These are phyloP conservation scores for Acaromyces ingoldii DNA, from an alignment of 1,284 basidiomycete species.

Conservation along the genomic window DNA sequence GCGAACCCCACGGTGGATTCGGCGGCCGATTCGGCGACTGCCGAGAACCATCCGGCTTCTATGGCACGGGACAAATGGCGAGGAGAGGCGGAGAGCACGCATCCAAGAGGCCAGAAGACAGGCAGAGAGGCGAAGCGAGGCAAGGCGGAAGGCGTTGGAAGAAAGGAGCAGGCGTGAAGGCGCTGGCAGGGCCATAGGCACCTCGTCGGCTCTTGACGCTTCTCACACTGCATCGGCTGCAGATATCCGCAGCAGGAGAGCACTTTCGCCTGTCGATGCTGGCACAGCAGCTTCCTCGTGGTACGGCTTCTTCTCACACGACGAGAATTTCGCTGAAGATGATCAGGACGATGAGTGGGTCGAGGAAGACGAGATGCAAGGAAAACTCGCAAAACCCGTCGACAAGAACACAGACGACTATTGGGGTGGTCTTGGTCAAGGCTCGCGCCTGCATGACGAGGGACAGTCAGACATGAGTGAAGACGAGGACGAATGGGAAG, in stretches of 20 bases:
- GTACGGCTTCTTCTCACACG: constrained; percentile 4
- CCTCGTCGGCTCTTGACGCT: not conserved
- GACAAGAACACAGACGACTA: not conserved
- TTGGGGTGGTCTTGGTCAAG: not conserved
- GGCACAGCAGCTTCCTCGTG: not conserved
- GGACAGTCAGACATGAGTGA: too few relatives aligned
- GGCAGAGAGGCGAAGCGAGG: not conserved
- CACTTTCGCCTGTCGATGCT: not conserved
- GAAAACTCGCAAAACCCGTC: too few relatives aligned
- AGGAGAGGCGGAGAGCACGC: constrained; percentile 19
- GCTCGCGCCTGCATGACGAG: not conserved
- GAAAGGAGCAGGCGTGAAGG: not conserved
- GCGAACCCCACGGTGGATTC: constrained; percentile 17
- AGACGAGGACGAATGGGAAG: constrained; percentile 4
- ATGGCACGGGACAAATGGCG: constrained; percentile 47
- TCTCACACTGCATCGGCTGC: not conserved
- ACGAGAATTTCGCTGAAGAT: not conserved
- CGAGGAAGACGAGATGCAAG: not conserved
- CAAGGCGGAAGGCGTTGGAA: not conserved
- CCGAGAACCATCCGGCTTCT: constrained; percentile 31
- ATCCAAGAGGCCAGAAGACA: constrained; percentile 7
- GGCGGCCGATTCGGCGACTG: constrained; percentile 13
- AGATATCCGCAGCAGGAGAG: not conserved
- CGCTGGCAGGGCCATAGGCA: not conserved
- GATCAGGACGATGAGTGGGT: constrained; percentile 3